Base-by-base conservation (phyloP, 2,329 filamentous ascomycete species). In the Colletotrichum coccodes region DNA sequence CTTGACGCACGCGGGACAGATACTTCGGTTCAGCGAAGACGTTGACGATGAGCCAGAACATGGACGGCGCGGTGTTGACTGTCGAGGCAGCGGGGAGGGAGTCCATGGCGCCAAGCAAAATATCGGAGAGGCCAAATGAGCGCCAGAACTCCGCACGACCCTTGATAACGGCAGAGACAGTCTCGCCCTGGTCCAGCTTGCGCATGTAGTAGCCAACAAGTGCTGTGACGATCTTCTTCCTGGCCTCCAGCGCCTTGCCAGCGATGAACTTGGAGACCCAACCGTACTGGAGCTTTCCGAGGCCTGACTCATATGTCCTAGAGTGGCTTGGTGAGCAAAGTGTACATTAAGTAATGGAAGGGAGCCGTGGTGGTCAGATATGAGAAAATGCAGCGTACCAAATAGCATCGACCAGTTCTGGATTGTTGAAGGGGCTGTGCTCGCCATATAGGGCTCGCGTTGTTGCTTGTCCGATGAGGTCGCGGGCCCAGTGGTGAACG, bases 371-470 rank as follows among this genome's bases (percentile, higher is more conserved):
- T 16, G 32, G 14, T 5, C n/a, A 6, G 21, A 2, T 2, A 5
- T 18, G 4, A 1, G 12, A 6, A 34, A 16, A 26, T n/a, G n/a
- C n/a, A 1, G 12, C 44, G 0, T 44, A 64, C 61, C 61, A 64
- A 21, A 64, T 64, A 9, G 18, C 30, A 4, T 64, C 54, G 14
- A 64, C 61, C 6, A 64, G 23, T 21, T 60, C 44, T 4, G 18
- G 6, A 0, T 64, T 44, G 44, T 74, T 76, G 54, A 84, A 76
- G 0, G 84, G 82, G 60, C 85, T 85, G 8, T 81, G 71, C 0
- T 79, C 76, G 4, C 85, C 84, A 53, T 80, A 85, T 26, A 87
- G 72, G 0, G 79, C 79, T 16, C 76, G 70, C 16, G 76, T 75
- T 0, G 81, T 81, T 0, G 82, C 80, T 7, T 77, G 65, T 2